These are phyloP conservation scores for Chenopodium album DNA, from an alignment of 148 eudicot genomes.

Conservation along the genomic window DNA sequence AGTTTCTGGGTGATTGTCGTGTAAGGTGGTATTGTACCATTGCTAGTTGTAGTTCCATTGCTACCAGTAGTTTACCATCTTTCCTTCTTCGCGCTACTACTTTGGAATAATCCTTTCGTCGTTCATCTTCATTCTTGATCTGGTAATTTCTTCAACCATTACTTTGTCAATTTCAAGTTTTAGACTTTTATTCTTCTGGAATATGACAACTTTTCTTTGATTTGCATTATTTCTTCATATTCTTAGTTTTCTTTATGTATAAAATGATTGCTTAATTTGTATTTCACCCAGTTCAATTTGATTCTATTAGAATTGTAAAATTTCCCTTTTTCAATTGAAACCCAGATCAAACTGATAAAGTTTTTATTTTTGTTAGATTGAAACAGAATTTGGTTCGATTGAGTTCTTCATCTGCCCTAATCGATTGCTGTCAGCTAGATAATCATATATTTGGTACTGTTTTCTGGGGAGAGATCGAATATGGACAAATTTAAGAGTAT, in stretches of 20 bases:
- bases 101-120: not conserved
- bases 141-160: conserved; percentile 13
- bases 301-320: not conserved
- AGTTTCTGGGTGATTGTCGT: not conserved
- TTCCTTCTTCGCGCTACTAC: no score
- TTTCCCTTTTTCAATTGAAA: not conserved
- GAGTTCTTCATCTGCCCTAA: not conserved
- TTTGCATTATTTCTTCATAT: not conserved
- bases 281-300: not conserved
- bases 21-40: no score
- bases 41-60: no score
- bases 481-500: conserved; percentile 60
- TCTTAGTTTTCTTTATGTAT: not conserved
- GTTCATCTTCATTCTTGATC: conserved; percentile 16
- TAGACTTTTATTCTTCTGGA: not conserved
- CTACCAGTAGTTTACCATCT: no score
- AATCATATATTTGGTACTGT: not conserved
- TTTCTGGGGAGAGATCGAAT: conserved; percentile 12
- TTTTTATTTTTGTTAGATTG: not conserved
- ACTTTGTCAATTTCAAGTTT: not conserved
- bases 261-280: not conserved
- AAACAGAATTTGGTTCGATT: not conserved
- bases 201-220: not conserved
- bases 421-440: not conserved
- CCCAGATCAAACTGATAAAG: not conserved